Percentiles rank a stretch among this genome's conserved stretches.
phyloP scores from a whole-genome alignment of 2,329 filamentous ascomycete genomes.

The Aspergillus tanneri region DNA sequence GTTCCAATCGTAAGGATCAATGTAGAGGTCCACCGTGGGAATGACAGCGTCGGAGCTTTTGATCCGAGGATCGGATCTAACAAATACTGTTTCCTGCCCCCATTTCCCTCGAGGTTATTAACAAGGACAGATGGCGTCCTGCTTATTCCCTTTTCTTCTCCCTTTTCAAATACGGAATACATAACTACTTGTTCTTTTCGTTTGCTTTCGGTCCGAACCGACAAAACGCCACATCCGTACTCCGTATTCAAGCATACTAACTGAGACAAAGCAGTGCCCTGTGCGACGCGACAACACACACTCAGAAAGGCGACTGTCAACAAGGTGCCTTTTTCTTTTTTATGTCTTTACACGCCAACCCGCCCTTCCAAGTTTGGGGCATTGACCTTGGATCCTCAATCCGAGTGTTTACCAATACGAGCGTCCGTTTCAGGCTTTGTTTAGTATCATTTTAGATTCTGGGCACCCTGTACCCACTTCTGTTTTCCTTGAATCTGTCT shows the following conservation, averaged over 20 bases:
- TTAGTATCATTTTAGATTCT: conserved; percentile 4
- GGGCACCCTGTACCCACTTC: conserved; percentile 5
- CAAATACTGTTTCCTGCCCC: too few species aligned
- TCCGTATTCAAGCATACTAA: too few species aligned
- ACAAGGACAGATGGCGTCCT: too few species aligned
- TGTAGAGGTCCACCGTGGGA: neutral
- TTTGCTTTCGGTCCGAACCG: conserved; percentile 16
- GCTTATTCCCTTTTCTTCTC: neutral
- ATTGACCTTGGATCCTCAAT: neutral
- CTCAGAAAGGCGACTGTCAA: too few species aligned
- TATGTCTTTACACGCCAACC: neutral
- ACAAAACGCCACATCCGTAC: conserved; percentile 12
- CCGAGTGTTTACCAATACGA: neutral
- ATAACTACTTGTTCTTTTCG: too few species aligned
- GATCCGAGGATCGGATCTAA: neutral
- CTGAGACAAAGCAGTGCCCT: too few species aligned
- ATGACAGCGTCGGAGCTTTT: neutral
- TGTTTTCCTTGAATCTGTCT: conserved; percentile 7
- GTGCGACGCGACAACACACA: too few species aligned
- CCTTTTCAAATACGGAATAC: neutral
- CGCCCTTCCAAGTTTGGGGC: neutral
- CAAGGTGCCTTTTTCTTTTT: too few species aligned
- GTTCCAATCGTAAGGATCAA: neutral
- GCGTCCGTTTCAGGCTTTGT: neutral
- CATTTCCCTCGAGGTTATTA: too few species aligned